These are phyloP conservation scores for Trypanosoma theileri DNA, from an alignment of 208 protist species.

Conservation along the genomic window DNA sequence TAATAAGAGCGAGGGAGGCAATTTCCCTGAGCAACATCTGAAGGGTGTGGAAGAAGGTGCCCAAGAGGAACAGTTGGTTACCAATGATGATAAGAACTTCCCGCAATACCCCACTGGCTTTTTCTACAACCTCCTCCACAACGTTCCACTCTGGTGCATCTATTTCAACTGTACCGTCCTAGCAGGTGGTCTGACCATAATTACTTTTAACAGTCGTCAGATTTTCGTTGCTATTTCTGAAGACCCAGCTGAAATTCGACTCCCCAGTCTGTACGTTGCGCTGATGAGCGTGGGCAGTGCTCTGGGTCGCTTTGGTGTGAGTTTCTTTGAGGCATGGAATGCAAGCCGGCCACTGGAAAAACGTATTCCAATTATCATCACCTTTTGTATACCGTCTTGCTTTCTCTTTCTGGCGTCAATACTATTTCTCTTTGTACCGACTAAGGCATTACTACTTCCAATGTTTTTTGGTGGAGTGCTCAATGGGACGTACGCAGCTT, in stretches of 20 bases:
- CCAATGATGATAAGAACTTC: constrained; percentile 26
- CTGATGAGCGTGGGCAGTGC: constrained; percentile 45
- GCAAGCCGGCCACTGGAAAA: constrained; percentile 29
- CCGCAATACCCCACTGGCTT: constrained; percentile 42
- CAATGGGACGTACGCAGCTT: constrained; percentile 47
- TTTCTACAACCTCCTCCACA: constrained; percentile 35
- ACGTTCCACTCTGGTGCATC: constrained; percentile 35
- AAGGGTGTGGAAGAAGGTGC: not conserved
- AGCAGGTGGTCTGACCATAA: constrained; percentile 32
- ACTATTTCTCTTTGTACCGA: constrained; percentile 35
- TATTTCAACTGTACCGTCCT: constrained; percentile 37
- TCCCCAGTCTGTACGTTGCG: constrained; percentile 33
- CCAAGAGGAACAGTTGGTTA: not conserved
- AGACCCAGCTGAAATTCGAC: constrained; percentile 22
- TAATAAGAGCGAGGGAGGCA: not conserved
- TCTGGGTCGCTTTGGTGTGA: constrained; percentile 36
- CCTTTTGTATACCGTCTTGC: constrained; percentile 34
- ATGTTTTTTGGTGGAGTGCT: constrained; percentile 36
- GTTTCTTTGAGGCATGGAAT: constrained; percentile 37
- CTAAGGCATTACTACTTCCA: constrained; percentile 14
- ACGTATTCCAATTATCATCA: constrained; percentile 34
- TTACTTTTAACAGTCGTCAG: constrained; percentile 41
- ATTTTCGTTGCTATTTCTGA: constrained; percentile 42
- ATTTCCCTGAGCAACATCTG: not conserved
- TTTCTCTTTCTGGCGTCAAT: constrained; percentile 27